Base-by-base conservation (phyloP, 106 monocot species). In the Acanthochlamys bracteata region DNA sequence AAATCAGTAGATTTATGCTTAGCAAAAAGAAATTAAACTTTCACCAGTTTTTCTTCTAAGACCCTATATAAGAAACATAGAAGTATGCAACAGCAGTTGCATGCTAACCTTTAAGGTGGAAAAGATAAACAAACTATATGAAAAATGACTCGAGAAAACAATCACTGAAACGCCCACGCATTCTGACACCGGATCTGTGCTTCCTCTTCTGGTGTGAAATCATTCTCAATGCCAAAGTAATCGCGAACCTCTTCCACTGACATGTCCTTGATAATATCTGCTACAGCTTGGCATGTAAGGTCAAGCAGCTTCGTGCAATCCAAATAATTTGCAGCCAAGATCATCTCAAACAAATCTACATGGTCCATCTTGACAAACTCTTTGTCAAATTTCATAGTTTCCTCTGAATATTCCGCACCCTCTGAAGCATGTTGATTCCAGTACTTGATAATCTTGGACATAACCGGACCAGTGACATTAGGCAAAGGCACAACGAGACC, bases 111-210 rank as follows among this genome's bases (percentile, higher is more conserved):
- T n/a, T n/a, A n/a, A n/a, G n/a, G n/a, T n/a, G n/a, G n/a, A n/a
- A n/a, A n/a, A n/a, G n/a, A n/a, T n/a, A n/a, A n/a, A n/a, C 62
- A 15, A n/a, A n/a, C n/a, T n/a, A n/a, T n/a, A n/a, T n/a, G n/a
- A n/a, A n/a, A n/a, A n/a, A n/a, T n/a, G n/a, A n/a, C n/a, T n/a
- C n/a, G n/a, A n/a, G n/a, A n/a, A n/a, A n/a, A n/a, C n/a, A n/a
- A n/a, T 58, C 57, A 58, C n/a, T 58, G 24, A 61, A 61, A 61
- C 26, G 60, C 60, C 60, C 60, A 61, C 12, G 16, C 13, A 15
- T 19, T 27, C 60, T 61, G 16, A 15, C 19, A 10, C 0, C 39
- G 24, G 39, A 61, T 16, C 3, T 11, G n/a, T 39, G 24, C 60
- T 27, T 61, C 60, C 16, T 61, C 60, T 2, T 61, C 60, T 17